Percentiles rank a stretch among this genome's conserved stretches.
These are phyloP conservation scores for Diospyros kaki DNA, from an alignment of 148 eudicot genomes.

Conservation along the genomic window DNA sequence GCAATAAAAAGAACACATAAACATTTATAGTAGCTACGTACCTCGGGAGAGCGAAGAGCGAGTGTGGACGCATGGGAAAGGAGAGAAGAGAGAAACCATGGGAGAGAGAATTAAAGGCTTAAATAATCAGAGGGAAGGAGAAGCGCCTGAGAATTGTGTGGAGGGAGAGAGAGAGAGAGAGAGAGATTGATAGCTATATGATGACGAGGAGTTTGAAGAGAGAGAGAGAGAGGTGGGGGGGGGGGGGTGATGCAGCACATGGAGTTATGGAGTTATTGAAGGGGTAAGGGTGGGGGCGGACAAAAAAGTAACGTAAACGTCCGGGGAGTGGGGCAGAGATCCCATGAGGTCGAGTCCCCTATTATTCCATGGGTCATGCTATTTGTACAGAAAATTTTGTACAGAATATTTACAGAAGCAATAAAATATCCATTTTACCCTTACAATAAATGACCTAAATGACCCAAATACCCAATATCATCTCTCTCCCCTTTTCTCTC, in stretches of 20 bases:
- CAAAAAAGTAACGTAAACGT: background rate
- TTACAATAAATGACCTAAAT: too few species aligned
- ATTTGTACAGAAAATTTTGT: too few species aligned
- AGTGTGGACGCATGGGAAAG: slow-evolving; percentile 33
- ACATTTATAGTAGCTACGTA: background rate
- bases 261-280: background rate
- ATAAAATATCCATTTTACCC: too few species aligned
- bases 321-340: background rate
- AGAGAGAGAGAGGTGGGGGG: background rate
- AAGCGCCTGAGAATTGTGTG: background rate
- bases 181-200: background rate
- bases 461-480: too few species aligned
- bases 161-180: slow-evolving; percentile 3
- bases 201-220: background rate
- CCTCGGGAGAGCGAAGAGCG: slow-evolving; percentile 32
- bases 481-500: too few species aligned
- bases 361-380: too few species aligned
- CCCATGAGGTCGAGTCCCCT: background rate
- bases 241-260: background rate
- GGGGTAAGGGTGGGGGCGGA: background rate
- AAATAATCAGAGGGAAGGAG: background rate
- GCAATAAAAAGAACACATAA: background rate
- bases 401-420: too few species aligned
- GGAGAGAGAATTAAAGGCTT: background rate
- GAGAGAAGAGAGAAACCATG: slow-evolving; percentile 34